A percentile compares a stretch with the other conserved stretches of the same genome.
phyloP scores from a whole-genome alignment of 1,139 yeast genomes.

The Pneumocystis murina region DNA sequence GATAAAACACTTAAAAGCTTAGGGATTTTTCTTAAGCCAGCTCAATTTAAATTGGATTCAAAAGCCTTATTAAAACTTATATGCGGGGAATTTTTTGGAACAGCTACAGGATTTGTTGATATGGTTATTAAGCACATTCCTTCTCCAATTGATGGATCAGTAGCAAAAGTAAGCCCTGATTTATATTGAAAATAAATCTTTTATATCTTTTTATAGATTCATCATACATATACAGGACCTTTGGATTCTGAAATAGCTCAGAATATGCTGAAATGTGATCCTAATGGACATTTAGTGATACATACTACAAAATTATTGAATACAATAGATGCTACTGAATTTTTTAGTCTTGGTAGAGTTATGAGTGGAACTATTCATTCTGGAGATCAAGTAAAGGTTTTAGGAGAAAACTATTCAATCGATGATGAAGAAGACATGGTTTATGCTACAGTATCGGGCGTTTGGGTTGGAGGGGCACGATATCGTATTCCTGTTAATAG shows the following conservation, averaged over 20 bases:
- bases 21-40: slow-evolving; percentile 21
- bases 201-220: background rate
- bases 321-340: slow-evolving; percentile 31
- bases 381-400: slow-evolving; percentile 37
- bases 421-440: slow-evolving; percentile 42
- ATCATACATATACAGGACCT: slow-evolving; percentile 20
- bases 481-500: slow-evolving; percentile 43
- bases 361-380: slow-evolving; percentile 41
- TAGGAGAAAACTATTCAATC: slow-evolving; percentile 41
- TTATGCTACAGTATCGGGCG: slow-evolving; percentile 29
- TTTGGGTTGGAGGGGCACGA: slow-evolving; percentile 58
- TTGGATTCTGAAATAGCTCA: slow-evolving; percentile 16
- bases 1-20: slow-evolving; percentile 30
- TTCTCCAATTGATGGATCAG: slow-evolving; percentile 30
- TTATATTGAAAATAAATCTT: background rate
- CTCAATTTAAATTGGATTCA: slow-evolving; percentile 34
- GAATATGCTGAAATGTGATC: slow-evolving; percentile 22
- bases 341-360: slow-evolving; percentile 46
- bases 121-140: slow-evolving; percentile 28
- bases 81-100: slow-evolving; percentile 40
- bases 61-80: slow-evolving; percentile 42
- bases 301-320: slow-evolving; percentile 49
- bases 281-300: slow-evolving; percentile 36
- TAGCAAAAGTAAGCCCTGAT: slow-evolving; percentile 18
- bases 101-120: slow-evolving; percentile 41